Evolutionary conservation across 2,329 filamentous ascomycete genomes (phyloP), one percentile per base, ranked within the genome.

Genomic region (Ophiostoma tasmaniense): DNA sequence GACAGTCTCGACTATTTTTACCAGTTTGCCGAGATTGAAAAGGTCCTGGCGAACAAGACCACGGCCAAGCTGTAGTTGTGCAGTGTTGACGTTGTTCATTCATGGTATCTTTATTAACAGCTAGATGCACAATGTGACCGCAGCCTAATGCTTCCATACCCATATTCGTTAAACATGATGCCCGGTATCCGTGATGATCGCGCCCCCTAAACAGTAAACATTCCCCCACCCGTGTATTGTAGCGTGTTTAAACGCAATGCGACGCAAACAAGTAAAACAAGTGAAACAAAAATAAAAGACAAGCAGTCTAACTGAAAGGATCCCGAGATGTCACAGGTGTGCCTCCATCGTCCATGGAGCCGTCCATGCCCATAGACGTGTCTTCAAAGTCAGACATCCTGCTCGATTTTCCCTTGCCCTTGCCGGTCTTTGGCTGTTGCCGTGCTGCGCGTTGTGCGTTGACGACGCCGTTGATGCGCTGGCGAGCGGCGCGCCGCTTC

Each of bases 1-100:
- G 79, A 89, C 74, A 90, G 89, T 72, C 78, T 95, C 70, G 83
- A 92, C 39, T 94, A 84, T 75, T 95, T 92, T 75, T 93, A 95
- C 73, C 88, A 87, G 75, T 95, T 94, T 78, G 89, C 87, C 5
- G 86, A 88, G 75, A 84, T 91, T 0, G 90, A 92, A 76, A 84
- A 89, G 66, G 74, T 89, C 50, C 74, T 80, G 7, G 71, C 66
- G 13, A 17, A 61, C 61, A 7, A 37, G 35, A 73, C 77, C 6
- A 82, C 80, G 75, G 83, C 81, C 74, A 86, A 82, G 76, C 75
- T 86, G 55, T 85, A 80, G 73, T 66, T 61, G 55, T 22, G 50
- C 22, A 5, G n/a, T 55, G 22, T 14, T 55, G 50, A 25, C 50
- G 3, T 3, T 2, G 50, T 14, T 8, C 1, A 25, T 55, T 25